These are phyloP conservation scores for Cinchona pubescens DNA, from an alignment of 257 asterid species.

Conservation along the genomic window DNA sequence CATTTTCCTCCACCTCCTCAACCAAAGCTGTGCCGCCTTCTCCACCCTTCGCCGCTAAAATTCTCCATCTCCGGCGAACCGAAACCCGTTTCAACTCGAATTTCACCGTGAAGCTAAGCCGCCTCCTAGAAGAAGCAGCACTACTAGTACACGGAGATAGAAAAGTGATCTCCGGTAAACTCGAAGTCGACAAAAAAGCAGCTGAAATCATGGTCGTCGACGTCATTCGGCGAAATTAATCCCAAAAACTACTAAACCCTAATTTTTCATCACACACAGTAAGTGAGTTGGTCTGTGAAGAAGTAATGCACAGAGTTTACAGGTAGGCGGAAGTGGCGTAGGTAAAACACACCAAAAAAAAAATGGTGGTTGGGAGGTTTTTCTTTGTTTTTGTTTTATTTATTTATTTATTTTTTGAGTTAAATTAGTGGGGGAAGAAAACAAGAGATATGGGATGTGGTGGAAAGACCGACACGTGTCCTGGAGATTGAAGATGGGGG, in stretches of 20 bases:
- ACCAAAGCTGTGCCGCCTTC: constrained; percentile 17
- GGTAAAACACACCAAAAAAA: no score
- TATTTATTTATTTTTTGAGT: not conserved
- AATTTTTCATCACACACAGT: constrained; percentile 11
- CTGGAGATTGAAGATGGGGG: not conserved
- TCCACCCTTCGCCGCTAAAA: constrained; percentile 12
- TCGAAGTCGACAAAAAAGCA: constrained; percentile 17
- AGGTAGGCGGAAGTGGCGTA: constrained; percentile 3
- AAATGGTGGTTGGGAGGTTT: not conserved
- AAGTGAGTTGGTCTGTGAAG: not conserved
- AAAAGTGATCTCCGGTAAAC: constrained; percentile 8
- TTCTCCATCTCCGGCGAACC: constrained; percentile 2
- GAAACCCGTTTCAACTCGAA: constrained; percentile 14
- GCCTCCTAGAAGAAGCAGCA: constrained; percentile 6
- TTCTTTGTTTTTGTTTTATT: not conserved
- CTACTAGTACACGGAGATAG: constrained; percentile 15
- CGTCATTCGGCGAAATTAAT: constrained; percentile 12
- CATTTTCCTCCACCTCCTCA: constrained; percentile 20
- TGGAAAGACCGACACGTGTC: not conserved
- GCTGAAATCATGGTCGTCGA: constrained; percentile 23
- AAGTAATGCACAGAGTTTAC: not conserved
- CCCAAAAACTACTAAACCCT: not conserved
- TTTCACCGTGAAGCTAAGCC: not conserved
- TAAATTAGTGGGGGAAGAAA: constrained; percentile 7
- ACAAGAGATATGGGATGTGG: constrained; percentile 2